Conservation (phyloP, 805 yeast species). For the Nakazawaea anatomiae region DNA sequence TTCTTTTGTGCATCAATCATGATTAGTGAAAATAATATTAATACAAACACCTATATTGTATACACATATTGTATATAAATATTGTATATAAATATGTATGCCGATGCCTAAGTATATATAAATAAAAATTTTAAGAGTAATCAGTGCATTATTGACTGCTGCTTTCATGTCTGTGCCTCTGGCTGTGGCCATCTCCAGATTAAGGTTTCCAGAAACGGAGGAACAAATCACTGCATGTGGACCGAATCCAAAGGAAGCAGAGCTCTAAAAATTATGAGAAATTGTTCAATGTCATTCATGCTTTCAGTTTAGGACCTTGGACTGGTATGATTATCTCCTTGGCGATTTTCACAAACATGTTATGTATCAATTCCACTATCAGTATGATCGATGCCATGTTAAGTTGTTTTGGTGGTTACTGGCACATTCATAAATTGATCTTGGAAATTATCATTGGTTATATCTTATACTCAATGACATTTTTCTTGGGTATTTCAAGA, state of each 20-base stretch:
- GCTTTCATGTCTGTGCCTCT: constrained; percentile 70
- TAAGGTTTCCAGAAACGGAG: constrained; percentile 58
- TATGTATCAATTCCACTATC: constrained; percentile 58
- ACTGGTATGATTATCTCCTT: constrained; percentile 53
- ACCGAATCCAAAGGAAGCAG: constrained; percentile 33
- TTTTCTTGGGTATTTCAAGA: constrained; percentile 50
- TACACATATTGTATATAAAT: too few relatives aligned
- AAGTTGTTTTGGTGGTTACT: constrained; percentile 56
- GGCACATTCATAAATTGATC: constrained; percentile 49
- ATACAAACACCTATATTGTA: too few relatives aligned
- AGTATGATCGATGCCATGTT: constrained; percentile 49
- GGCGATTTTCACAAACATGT: constrained; percentile 49
- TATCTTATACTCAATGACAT: constrained; percentile 53
- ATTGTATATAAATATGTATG: too few relatives aligned
- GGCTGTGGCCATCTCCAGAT: constrained; percentile 52
- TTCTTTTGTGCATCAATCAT: too few relatives aligned
- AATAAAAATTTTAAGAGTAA: too few relatives aligned
- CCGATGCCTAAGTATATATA: too few relatives aligned
- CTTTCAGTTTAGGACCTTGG: constrained; percentile 42
- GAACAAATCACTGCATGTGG: constrained; percentile 44
- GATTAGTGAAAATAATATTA: too few relatives aligned
- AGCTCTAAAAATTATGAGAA: constrained; percentile 28
- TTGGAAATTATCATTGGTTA: constrained; percentile 53
- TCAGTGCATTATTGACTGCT: constrained; percentile 58
- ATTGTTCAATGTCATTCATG: constrained; percentile 33